phyloP scores from a whole-genome alignment of 371 early-diverging fungal genomes.

The Apophysomyces elegans region DNA sequence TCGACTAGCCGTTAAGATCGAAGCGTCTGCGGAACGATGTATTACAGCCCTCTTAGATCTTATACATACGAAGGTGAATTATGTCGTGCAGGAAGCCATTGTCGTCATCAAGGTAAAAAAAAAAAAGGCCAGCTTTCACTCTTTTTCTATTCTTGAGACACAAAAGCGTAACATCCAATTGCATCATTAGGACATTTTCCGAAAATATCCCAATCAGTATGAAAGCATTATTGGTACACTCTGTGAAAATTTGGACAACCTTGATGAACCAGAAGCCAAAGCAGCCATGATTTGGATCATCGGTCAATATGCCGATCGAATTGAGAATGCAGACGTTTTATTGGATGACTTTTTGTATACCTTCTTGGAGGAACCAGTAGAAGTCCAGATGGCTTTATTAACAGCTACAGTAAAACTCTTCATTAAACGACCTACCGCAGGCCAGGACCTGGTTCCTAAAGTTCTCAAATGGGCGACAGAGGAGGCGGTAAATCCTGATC shows the following conservation, averaged over 20 bases:
- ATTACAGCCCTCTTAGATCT: slow-evolving; percentile 88
- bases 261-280: slow-evolving; percentile 95
- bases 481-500: slow-evolving; percentile 93
- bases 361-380: slow-evolving; percentile 82
- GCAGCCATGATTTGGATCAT: slow-evolving; percentile 95
- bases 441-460: slow-evolving; percentile 89
- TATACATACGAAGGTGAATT: slow-evolving; percentile 87
- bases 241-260: slow-evolving; percentile 86
- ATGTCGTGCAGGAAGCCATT: slow-evolving; percentile 92
- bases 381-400: slow-evolving; percentile 90
- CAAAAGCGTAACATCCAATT: neutral
- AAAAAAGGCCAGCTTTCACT: too few species aligned
- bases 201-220: slow-evolving; percentile 90
- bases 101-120: slow-evolving; percentile 82
- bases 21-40: slow-evolving; percentile 86
- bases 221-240: slow-evolving; percentile 86
- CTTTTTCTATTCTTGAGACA: neutral
- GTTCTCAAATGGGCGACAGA: slow-evolving; percentile 94
- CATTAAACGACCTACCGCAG: slow-evolving; percentile 86
- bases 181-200: slow-evolving; percentile 79
- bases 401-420: slow-evolving; percentile 96
- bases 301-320: slow-evolving; percentile 94
- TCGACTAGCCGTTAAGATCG: slow-evolving; percentile 91
- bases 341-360: slow-evolving; percentile 69
- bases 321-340: slow-evolving; percentile 85